Evolutionary conservation across 345 rosid genomes (phyloP).

Genomic region (Populus nigra): DNA sequence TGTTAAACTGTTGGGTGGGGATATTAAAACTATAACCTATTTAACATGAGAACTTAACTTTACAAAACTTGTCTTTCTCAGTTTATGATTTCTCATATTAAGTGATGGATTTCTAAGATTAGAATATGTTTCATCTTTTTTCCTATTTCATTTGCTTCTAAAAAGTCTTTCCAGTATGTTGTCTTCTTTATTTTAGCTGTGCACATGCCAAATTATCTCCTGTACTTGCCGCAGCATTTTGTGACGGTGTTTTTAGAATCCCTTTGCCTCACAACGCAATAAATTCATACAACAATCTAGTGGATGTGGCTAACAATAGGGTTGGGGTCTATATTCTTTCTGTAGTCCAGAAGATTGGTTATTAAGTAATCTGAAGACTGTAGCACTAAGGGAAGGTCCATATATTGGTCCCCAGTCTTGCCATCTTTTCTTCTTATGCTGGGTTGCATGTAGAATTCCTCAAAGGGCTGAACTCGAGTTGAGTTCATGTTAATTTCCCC

Average conservation of each 20-base stretch:
- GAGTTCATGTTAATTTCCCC: constrained; percentile 12
- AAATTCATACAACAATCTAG: background rate
- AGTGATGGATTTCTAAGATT: background rate
- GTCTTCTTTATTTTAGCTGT: background rate
- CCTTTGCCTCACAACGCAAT: background rate
- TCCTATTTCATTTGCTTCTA: background rate
- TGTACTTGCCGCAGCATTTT: background rate
- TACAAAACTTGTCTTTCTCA: too few species aligned
- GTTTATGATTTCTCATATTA: too few species aligned
- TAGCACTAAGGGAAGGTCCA: background rate
- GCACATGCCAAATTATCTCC: background rate
- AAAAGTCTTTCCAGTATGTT: background rate
- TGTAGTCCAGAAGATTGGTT: background rate
- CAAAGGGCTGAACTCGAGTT: background rate
- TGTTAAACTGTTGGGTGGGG: too few species aligned
- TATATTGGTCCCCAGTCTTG: background rate
- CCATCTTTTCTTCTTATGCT: background rate
- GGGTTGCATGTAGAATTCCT: background rate
- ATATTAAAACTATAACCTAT: too few species aligned
- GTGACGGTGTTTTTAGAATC: background rate
- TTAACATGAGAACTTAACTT: background rate
- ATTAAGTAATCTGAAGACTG: background rate
- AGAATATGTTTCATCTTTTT: background rate
- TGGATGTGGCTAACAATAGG: background rate
- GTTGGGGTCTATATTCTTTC: background rate